A percentile compares a stretch with the other conserved stretches of the same genome.
Evolutionary conservation across 2,329 filamentous ascomycete species (phyloP).

Genomic region (Amauroascus niger): DNA sequence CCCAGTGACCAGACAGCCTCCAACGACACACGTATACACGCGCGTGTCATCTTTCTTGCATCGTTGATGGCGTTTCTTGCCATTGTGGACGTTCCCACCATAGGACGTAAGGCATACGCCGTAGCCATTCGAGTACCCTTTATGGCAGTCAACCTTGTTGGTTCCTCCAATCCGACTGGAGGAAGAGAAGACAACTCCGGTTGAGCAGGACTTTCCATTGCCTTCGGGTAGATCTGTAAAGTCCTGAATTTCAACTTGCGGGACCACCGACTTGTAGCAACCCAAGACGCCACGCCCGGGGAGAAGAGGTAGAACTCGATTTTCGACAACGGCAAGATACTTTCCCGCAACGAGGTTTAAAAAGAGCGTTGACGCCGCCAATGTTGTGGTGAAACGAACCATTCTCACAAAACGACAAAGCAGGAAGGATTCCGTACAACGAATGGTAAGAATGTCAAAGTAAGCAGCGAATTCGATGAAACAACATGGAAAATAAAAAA

Average conservation of each 20-base stretch:
- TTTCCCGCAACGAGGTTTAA: neutral
- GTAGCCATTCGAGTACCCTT: neutral
- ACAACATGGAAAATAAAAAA: too few species aligned
- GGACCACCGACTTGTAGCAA: too few species aligned
- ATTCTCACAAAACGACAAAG: neutral
- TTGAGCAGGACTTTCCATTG: neutral
- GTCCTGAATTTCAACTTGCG: neutral
- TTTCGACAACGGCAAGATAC: neutral
- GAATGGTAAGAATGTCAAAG: neutral
- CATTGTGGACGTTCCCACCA: neutral
- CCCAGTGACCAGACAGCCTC: neutral
- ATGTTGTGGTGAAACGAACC: neutral
- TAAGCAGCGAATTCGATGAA: neutral
- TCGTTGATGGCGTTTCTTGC: neutral
- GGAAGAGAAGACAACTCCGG: neutral
- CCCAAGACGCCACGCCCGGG: too few species aligned
- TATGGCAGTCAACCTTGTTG: neutral
- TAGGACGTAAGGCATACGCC: neutral
- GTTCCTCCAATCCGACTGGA: neutral
- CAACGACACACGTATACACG: neutral
- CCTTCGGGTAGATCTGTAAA: neutral
- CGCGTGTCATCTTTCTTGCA: neutral
- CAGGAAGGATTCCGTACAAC: neutral
- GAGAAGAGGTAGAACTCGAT: too few species aligned
- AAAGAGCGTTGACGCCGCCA: neutral